Evolutionary conservation across 495 filamentous ascomycete species (phyloP).

Genomic region (Bacidia rubella): DNA sequence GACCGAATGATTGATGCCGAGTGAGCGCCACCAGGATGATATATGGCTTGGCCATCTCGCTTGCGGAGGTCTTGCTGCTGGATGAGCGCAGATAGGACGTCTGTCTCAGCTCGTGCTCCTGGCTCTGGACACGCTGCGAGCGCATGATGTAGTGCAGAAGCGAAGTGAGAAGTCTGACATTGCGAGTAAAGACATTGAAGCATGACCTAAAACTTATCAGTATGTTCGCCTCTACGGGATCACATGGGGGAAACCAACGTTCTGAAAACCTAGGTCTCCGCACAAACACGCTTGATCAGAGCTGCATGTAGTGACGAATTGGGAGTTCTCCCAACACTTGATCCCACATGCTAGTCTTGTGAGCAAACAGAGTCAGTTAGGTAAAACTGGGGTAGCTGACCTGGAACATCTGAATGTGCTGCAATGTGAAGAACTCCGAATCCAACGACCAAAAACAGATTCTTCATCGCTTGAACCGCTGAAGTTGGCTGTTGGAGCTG

Average conservation of each 20-base stretch:
- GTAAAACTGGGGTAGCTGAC: no score
- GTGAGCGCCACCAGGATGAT: conserved; percentile 6
- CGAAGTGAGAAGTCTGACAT: conserved; percentile 26
- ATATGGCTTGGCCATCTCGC: conserved; percentile 6
- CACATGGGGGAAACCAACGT: conserved; percentile 17
- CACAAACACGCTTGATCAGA: conserved; percentile 23
- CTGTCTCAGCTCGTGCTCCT: background rate
- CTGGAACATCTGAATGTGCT: no score
- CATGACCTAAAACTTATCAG: conserved; percentile 20
- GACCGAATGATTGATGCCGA: conserved; percentile 12
- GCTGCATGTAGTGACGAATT: conserved; percentile 23
- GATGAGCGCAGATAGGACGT: conserved; percentile 14
- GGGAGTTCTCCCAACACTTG: conserved; percentile 31
- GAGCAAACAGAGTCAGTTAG: no score
- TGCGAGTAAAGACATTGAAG: conserved; percentile 31
- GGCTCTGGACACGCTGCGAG: conserved; percentile 20
- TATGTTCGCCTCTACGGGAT: no score
- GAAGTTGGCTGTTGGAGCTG: no score
- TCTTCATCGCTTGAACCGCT: no score
- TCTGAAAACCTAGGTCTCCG: conserved; percentile 23
- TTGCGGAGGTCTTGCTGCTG: conserved; percentile 18
- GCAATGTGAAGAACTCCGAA: no score
- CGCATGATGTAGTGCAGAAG: conserved; percentile 23
- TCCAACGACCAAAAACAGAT: no score
- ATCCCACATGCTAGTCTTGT: conserved; percentile 16